A percentile compares a stretch with the other conserved stretches of the same genome.
Conservation (phyloP, 345 rosid genomes). For the Eucalyptus pauciflora region DNA sequence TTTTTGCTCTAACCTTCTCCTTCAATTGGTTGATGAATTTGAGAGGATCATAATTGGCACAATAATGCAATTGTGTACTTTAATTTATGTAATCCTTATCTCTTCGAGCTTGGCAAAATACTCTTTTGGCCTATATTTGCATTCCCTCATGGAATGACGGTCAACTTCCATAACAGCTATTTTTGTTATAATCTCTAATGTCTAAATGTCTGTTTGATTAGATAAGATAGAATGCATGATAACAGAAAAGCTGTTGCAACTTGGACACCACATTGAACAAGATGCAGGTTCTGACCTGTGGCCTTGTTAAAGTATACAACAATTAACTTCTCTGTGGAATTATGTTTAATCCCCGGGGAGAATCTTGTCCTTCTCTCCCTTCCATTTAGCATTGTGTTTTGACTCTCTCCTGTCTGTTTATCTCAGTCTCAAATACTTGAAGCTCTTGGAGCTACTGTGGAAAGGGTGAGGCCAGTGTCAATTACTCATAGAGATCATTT, state of each 20-base stretch:
- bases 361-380: neutral
- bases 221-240: neutral
- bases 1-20: neutral
- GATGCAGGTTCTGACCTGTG: neutral
- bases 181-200: neutral
- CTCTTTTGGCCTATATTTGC: neutral
- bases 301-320: neutral
- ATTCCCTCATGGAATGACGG: neutral
- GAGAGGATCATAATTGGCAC: neutral
- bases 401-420: neutral
- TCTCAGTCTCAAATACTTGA: constrained; percentile 83
- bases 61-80: neutral
- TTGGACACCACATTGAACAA: neutral
- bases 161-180: neutral
- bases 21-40: neutral
- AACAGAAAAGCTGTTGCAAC: neutral
- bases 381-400: neutral
- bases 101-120: neutral
- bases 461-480: constrained; percentile 90
- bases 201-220: neutral
- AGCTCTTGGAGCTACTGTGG: constrained; percentile 91
- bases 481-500: constrained; percentile 87
- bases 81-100: neutral
- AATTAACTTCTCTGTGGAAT: neutral
- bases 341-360: neutral